Conservation (phyloP, 2,329 filamentous ascomycete genomes). For the Aspergillus niger region DNA sequence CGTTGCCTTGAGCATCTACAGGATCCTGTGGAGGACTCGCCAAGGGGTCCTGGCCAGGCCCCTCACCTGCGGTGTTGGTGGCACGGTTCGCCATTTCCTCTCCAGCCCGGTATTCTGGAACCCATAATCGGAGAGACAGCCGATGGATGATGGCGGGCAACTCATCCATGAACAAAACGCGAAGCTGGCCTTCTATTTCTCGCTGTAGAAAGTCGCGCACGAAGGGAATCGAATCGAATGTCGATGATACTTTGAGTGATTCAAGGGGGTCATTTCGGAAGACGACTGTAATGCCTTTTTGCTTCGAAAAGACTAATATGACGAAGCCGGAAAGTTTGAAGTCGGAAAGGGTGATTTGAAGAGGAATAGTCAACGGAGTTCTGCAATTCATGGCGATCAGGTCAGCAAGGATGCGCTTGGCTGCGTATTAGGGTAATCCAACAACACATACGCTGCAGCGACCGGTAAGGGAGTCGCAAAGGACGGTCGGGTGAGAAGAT, state of each 20-base stretch:
- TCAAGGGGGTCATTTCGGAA: conserved; percentile 98
- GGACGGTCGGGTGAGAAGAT: conserved; percentile 82
- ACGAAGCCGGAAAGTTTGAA: conserved; percentile 97
- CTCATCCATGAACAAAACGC: conserved; percentile 96
- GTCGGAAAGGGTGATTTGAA: conserved; percentile 94
- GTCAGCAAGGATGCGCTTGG: conserved; percentile 5
- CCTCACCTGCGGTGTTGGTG: conserved; percentile 56
- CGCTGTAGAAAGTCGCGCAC: conserved; percentile 95
- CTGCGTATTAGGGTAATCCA: not conserved
- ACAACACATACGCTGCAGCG: conserved; percentile 66
- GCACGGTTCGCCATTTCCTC: conserved; percentile 59
- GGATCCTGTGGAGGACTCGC: conserved; percentile 78
- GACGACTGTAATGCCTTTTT: conserved; percentile 93
- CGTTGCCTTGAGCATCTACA: conserved; percentile 76
- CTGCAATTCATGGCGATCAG: conserved; percentile 28
- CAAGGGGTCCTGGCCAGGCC: conserved; percentile 74
- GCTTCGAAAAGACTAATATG: conserved; percentile 94
- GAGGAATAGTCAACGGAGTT: conserved; percentile 91
- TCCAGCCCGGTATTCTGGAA: conserved; percentile 75
- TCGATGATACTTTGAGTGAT: conserved; percentile 96
- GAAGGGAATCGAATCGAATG: conserved; percentile 98
- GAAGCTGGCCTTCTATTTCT: conserved; percentile 90
- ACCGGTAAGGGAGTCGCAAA: conserved; percentile 93
- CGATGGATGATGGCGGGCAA: conserved; percentile 94
- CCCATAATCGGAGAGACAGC: conserved; percentile 84